These are phyloP conservation scores for Mycena metata DNA, from an alignment of 768 basidiomycete genomes.

Conservation along the genomic window DNA sequence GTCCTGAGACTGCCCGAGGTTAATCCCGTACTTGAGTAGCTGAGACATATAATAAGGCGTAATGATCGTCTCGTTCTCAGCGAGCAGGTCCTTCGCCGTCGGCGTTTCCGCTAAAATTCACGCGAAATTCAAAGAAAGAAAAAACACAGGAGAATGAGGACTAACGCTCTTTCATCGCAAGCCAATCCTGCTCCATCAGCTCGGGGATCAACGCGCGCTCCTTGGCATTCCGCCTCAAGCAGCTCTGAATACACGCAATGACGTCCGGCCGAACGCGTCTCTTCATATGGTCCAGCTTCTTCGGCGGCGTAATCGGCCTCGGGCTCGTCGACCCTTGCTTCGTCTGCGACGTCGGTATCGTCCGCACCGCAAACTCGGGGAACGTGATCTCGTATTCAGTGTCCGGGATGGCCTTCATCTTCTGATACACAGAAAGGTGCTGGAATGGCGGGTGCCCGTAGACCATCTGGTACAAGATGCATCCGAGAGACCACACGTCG, in stretches of 20 bases:
- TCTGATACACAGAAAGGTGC: conserved; percentile 83
- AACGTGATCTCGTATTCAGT: conserved; percentile 83
- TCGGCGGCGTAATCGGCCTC: conserved; percentile 56
- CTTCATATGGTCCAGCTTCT: conserved; percentile 77
- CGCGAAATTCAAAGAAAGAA: background rate
- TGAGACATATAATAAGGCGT: conserved; percentile 87
- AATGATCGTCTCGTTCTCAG: conserved; percentile 76
- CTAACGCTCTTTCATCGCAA: conserved; percentile 73
- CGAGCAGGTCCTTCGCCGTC: conserved; percentile 51
- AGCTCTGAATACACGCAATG: conserved; percentile 87
- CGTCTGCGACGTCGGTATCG: conserved; percentile 54
- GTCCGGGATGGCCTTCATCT: conserved; percentile 96
- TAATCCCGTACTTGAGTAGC: conserved; percentile 78
- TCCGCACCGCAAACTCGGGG: conserved; percentile 75
- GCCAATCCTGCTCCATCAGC: conserved; percentile 85
- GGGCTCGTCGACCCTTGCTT: conserved; percentile 46
- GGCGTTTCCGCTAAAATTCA: conserved; percentile 46
- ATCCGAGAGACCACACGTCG: conserved; percentile 98
- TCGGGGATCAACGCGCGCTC: conserved; percentile 90
- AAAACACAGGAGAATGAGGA: conserved; percentile 20
- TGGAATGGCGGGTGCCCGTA: conserved; percentile 96
- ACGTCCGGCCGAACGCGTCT: conserved; percentile 79
- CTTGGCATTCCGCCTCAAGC: conserved; percentile 84
- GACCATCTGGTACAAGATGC: conserved; percentile 98
- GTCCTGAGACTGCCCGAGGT: conserved; percentile 61